Base-by-base conservation (phyloP, 495 filamentous ascomycete genomes). In the Aspergillus homomorphus region DNA sequence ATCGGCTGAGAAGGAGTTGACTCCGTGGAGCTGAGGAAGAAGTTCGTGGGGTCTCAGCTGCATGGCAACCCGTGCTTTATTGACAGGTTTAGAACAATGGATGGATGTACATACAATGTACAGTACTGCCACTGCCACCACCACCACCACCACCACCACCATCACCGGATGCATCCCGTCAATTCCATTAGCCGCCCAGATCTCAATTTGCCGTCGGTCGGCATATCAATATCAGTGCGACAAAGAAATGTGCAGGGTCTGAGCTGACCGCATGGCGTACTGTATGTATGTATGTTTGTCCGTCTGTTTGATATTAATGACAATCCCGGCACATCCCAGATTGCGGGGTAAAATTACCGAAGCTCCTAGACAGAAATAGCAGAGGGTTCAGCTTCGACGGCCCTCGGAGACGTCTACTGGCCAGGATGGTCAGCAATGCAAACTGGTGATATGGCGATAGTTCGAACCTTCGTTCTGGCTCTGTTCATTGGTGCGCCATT, bases 321-420 rank as follows among this genome's bases (percentile, higher is more conserved):
- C 48, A 16, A 15, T 51, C 14, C 21, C 23, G 48, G 48, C 48
- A n/a, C 51, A 51, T 53, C 53, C 42, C 54, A 44, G 54, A 62
- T 54, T 62, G 60, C 60, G 60, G 60, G 60, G 60, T 62, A 62
- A 50, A 51, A n/a, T 51, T 28, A 51, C 48, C 23, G 48, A 30
- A 24, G 8, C 12, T 30, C 48, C 48, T 28, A 23, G 24, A 18
- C 16, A 18, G 18, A 24, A 51, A 51, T 38, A 38, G 33, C 6
- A 38, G 10, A 38, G 5, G 15, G 15, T 38, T 38, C 26, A 9
- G 26, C 3, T 3, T 38, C 33, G 33, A 38, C 15, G 33, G 12
- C 48, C 4, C 15, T 51, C 48, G 48, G 48, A 51, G 48, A 30
- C 20, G n/a, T 51, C 23, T 30, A 30, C 48, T 23, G 48, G 48